These are phyloP conservation scores for Elaeis oleifera DNA, from an alignment of 202 grass and related monocot genomes.

Conservation along the genomic window DNA sequence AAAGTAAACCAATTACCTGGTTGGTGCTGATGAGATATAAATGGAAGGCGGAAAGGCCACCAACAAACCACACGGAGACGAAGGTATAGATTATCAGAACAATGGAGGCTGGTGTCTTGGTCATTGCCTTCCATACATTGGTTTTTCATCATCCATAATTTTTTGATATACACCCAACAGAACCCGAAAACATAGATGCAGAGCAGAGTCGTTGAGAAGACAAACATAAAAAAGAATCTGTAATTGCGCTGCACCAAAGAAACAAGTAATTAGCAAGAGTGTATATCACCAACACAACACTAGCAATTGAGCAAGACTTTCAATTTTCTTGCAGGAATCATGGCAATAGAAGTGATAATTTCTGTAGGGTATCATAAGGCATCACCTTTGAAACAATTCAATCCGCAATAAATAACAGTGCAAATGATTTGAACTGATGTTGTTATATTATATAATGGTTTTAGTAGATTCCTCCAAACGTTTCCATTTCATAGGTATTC, in stretches of 20 bases:
- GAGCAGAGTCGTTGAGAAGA: constrained; percentile 62
- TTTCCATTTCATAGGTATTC: too few species aligned
- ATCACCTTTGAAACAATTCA: too few species aligned
- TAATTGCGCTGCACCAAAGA: constrained; percentile 56
- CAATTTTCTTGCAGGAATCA: too few species aligned
- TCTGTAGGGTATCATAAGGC: too few species aligned
- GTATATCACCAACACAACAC: too few species aligned
- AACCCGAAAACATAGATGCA: constrained; percentile 63
- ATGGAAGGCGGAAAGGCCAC: constrained; percentile 63
- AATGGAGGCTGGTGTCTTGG: constrained; percentile 52
- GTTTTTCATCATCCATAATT: constrained; percentile 51
- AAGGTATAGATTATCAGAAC: constrained; percentile 59
- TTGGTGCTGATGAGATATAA: constrained; percentile 72
- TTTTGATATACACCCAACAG: constrained; percentile 51
- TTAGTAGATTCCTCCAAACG: too few species aligned
- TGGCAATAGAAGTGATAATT: too few species aligned
- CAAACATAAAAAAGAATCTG: constrained; percentile 73
- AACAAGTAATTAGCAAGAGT: not conserved
- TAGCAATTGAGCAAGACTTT: too few species aligned
- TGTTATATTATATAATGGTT: too few species aligned
- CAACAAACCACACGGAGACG: constrained; percentile 65
- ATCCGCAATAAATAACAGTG: too few species aligned
- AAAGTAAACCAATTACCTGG: constrained; percentile 29
- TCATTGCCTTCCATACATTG: constrained; percentile 60
- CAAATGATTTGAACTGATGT: too few species aligned